Conservation (phyloP, 2,329 filamentous ascomycete genomes). For the Fusarium sublunatum region DNA sequence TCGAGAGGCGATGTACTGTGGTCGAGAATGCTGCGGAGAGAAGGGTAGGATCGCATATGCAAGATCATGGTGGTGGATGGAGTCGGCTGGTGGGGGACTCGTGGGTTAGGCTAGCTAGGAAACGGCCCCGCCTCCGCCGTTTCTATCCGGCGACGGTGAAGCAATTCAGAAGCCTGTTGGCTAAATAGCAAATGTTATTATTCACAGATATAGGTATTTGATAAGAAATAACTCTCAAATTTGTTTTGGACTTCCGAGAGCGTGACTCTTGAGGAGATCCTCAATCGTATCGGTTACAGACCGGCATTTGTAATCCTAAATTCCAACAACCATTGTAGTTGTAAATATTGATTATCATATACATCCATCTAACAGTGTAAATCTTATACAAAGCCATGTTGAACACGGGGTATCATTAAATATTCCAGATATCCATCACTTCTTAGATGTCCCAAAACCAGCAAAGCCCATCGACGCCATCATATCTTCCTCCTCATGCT, state of each 20-base stretch:
- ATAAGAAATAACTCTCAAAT: not conserved
- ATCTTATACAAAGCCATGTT: conserved; percentile 25
- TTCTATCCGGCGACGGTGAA: conserved; percentile 6
- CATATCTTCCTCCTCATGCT: conserved; percentile 78
- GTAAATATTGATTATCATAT: not conserved
- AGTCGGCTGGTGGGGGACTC: conserved; percentile 33
- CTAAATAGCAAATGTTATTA: not conserved
- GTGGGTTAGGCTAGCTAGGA: conserved; percentile 4
- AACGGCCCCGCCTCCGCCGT: conserved; percentile 25
- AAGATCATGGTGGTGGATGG: conserved; percentile 24
- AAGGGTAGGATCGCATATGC: conserved; percentile 5
- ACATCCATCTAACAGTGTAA: not conserved
- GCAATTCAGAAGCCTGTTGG: conserved; percentile 2
- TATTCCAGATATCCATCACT: conserved; percentile 48
- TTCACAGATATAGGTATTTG: not conserved
- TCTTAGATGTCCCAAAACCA: conserved; percentile 71
- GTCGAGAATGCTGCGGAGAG: not conserved
- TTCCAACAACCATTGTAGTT: not conserved
- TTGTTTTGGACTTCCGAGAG: not conserved
- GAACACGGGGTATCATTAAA: conserved; percentile 49
- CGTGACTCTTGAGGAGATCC: not conserved
- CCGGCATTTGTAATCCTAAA: conserved; percentile 1
- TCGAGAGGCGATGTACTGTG: not conserved
- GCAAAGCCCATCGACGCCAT: conserved; percentile 74
- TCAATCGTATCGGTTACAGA: not conserved